Evolutionary conservation across 768 basidiomycete genomes (phyloP).

Genomic region (Erythrobasidium yunnanense): DNA sequence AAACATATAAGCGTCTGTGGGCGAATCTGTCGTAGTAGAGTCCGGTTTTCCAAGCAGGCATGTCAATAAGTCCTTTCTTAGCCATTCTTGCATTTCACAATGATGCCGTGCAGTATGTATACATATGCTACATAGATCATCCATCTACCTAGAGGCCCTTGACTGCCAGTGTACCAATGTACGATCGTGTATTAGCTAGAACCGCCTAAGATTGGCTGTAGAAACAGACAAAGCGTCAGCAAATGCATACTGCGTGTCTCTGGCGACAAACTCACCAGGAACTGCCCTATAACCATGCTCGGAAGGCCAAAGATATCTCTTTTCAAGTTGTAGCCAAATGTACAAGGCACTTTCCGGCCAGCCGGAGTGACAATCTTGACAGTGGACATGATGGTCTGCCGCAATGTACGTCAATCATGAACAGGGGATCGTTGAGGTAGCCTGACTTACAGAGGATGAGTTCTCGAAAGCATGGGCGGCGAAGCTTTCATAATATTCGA

Average conservation of each 20-base stretch:
- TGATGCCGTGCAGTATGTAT: too few relatives aligned
- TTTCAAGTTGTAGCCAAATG: slow-evolving; percentile 91
- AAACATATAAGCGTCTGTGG: too few relatives aligned
- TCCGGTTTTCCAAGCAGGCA: too few relatives aligned
- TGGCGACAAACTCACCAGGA: slow-evolving; percentile 5
- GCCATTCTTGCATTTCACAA: too few relatives aligned
- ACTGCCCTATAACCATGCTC: slow-evolving; percentile 19
- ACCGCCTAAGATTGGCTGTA: background rate
- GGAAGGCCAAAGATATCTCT: slow-evolving; percentile 48
- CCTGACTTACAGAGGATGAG: slow-evolving; percentile 49
- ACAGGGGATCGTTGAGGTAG: background rate
- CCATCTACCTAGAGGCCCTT: too few relatives aligned
- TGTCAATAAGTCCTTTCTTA: too few relatives aligned
- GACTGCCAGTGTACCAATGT: too few relatives aligned
- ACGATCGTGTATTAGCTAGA: too few relatives aligned
- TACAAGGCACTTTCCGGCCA: slow-evolving; percentile 73
- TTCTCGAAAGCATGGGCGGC: slow-evolving; percentile 95
- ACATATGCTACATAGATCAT: too few relatives aligned
- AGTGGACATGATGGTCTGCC: slow-evolving; percentile 80
- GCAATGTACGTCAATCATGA: background rate
- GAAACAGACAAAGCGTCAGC: too few relatives aligned
- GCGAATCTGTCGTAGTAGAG: too few relatives aligned
- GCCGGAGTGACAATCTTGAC: slow-evolving; percentile 77
- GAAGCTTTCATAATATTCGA: slow-evolving; percentile 95
- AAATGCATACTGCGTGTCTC: background rate